Evolutionary conservation across 371 early-diverging fungal genomes (phyloP), one percentile per base, ranked within the genome.

Genomic region (Zychaea mexicana): DNA sequence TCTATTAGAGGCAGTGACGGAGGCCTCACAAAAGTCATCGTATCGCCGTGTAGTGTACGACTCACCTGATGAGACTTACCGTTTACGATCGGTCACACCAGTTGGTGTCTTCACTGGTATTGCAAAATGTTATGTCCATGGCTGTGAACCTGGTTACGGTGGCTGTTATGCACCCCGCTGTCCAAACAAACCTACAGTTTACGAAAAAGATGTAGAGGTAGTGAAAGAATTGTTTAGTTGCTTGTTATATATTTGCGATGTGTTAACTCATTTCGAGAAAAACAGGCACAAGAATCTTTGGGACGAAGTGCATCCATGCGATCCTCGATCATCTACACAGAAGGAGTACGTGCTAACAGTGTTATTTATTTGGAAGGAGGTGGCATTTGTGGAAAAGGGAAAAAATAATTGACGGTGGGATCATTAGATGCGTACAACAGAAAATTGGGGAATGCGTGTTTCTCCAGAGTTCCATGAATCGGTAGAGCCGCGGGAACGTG

Each of bases 401-500:
- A 33, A n/a, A n/a, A n/a, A n/a, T n/a, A n/a, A n/a, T n/a, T n/a
- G n/a, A n/a, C n/a, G n/a, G n/a, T n/a, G n/a, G n/a, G n/a, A n/a
- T n/a, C n/a, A n/a, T n/a, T 64, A 64, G 57, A 38, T 68, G 38
- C 54, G 64, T 28, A 28, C 39, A 12, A 21, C 52, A 0, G 64
- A 57, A 32, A 46, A 49, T 31, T 91, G 89, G 91, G 82, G 85
- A 5, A 77, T 68, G 52, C 73, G 81, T 5, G 87, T 90, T 5
- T 86, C 92, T 3, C 81, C 82, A 61, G 87, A 88, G 19, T 76
- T 95, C 15, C 69, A 87, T 7, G 85, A 89, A 21, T 81, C 85
- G 1, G 77, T 91, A 0, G 86, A 90, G 5, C 78, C 84, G 24
- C 68, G 79, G 17, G 96, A 96, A 71, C 84, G 85, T 64, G 90